A percentile compares a stretch with the other conserved stretches of the same genome.
Conservation (phyloP, 2,329 filamentous ascomycete genomes). For the Colletotrichum magnum region DNA sequence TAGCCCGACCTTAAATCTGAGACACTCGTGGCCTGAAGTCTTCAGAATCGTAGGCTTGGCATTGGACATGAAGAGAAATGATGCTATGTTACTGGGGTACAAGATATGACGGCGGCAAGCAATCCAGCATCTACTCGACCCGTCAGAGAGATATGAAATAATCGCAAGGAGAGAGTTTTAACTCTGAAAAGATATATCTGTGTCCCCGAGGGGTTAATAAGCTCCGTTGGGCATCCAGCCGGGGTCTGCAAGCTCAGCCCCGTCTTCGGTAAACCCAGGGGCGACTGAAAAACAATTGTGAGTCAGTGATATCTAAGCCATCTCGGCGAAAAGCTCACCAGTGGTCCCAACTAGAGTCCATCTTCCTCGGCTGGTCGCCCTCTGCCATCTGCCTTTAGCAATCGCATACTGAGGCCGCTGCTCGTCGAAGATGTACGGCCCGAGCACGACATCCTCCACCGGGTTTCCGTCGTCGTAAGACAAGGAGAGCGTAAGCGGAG, state of each 20-base stretch:
- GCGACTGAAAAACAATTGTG: not conserved
- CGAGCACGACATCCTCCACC: conserved; percentile 54
- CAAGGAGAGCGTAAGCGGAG: conserved; percentile 61
- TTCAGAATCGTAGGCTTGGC: too few relatives aligned
- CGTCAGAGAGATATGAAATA: too few relatives aligned
- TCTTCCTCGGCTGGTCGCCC: conserved; percentile 58
- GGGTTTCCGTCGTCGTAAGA: conserved; percentile 59
- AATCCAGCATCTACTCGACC: too few relatives aligned
- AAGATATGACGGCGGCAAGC: too few relatives aligned
- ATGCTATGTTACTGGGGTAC: too few relatives aligned
- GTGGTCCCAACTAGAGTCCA: conserved; percentile 63
- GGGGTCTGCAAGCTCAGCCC: conserved; percentile 13
- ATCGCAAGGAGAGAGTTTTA: too few relatives aligned
- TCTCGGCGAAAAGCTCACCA: conserved; percentile 14
- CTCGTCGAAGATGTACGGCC: conserved; percentile 57
- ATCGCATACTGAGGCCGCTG: conserved; percentile 61
- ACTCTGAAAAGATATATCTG: too few relatives aligned
- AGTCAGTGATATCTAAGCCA: not conserved
- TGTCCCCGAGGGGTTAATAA: not conserved
- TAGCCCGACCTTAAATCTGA: too few relatives aligned
- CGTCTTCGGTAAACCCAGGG: not conserved
- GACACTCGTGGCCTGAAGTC: too few relatives aligned
- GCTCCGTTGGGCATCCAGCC: conserved; percentile 21
- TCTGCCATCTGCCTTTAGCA: conserved; percentile 60
- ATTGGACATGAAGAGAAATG: too few relatives aligned